These are phyloP conservation scores for Diaporthe batatas DNA, from an alignment of 2,329 filamentous ascomycete species.

Conservation along the genomic window DNA sequence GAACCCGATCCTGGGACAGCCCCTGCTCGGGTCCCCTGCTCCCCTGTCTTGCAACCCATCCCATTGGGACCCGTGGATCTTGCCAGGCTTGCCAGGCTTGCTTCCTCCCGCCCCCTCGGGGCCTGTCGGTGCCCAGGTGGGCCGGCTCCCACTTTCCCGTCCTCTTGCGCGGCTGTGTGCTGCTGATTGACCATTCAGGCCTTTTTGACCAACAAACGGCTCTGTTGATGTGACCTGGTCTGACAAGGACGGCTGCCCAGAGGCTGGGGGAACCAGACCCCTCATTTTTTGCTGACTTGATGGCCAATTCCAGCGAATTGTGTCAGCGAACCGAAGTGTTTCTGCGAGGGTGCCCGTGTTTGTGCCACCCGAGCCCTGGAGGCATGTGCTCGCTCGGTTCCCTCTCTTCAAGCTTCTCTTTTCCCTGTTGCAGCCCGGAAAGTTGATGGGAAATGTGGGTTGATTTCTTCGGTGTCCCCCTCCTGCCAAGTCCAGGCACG, in stretches of 20 bases:
- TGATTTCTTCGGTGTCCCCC: slow-evolving; percentile 22
- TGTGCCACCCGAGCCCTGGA: not conserved
- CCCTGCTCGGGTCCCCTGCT: slow-evolving; percentile 34
- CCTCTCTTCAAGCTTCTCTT: no score
- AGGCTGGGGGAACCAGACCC: not conserved
- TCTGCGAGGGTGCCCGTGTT: not conserved
- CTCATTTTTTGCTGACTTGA: slow-evolving; percentile 6
- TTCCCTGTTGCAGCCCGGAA: not conserved
- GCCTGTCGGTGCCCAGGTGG: slow-evolving; percentile 12
- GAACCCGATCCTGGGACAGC: slow-evolving; percentile 32
- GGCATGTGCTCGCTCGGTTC: not conserved
- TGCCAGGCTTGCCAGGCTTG: not conserved
- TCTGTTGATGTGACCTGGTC: not conserved
- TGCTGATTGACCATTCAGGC: not conserved
- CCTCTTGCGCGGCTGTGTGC: not conserved
- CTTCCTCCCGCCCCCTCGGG: slow-evolving; percentile 29
- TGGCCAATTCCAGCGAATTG: not conserved
- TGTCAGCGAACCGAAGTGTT: not conserved
- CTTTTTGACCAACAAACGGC: no score
- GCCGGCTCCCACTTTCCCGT: slow-evolving; percentile 11
- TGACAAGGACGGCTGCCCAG: not conserved
- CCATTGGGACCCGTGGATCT: slow-evolving; percentile 37
- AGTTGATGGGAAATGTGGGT: slow-evolving; percentile 28
- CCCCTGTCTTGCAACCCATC: slow-evolving; percentile 23
- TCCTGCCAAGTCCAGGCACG: slow-evolving; percentile 32